Base-by-base conservation (phyloP, 2,329 filamentous ascomycete species). In the Cercospora sp. region DNA sequence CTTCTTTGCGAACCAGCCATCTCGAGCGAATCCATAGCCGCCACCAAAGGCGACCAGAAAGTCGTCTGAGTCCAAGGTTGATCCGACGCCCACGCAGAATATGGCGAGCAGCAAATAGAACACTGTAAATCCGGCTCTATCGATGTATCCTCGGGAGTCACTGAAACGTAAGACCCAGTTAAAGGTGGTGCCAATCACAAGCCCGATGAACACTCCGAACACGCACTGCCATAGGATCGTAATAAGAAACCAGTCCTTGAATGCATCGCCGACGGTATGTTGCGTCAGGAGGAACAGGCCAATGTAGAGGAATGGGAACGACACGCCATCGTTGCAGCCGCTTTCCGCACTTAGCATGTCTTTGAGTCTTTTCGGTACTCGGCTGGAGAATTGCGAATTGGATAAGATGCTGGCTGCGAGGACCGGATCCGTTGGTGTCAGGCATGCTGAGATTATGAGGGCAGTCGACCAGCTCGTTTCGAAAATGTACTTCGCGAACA, bases 391-490 rank as follows among this genome's bases (percentile, higher is more conserved):
- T 60, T 81, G 83, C 32, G 82, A 84, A 71, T 86, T 85, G 2
- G 81, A 81, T 12, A 87, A 78, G 1, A 88, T 85, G 24, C 81
- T 83, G 3, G 85, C 83, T 1, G 85, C 84, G 12, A 87, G 78
- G 0, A 88, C 85, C 0, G 85, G 85, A 76, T 87, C 86, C 0
- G 86, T 87, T 1, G 85, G 86, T 0, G 85, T 86, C 1, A 87
- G 79, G 71, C 85, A 87, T 3, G 86, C 86, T 0, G 82, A 82
- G 26, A 87, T 82, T 5, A 85, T 81, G 45, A 87, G 73, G 0
- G 85, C 82, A 0, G 84, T 84, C 0, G 81, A 74, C 32, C 82
- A 71, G 59, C 81, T 79, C 0, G 80, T 83, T 5, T 81, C 68
- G 72, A 88, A 84, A 3, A 87, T 77, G 1, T 81, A 69, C 43